These are phyloP conservation scores for Aspergillus haitiensis DNA, from an alignment of 495 filamentous ascomycete genomes.

Conservation along the genomic window DNA sequence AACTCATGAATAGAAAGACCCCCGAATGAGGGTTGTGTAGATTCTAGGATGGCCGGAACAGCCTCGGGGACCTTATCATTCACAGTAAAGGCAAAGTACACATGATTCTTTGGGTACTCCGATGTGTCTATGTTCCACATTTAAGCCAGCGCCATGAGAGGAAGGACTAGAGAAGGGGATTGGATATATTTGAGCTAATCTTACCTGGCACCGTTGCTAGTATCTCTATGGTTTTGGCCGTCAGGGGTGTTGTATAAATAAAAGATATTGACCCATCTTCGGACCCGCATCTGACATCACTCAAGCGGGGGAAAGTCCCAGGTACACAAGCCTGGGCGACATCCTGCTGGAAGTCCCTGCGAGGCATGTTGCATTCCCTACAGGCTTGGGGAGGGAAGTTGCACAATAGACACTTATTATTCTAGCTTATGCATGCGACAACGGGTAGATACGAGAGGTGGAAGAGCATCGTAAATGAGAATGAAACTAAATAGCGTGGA, in stretches of 20 bases:
- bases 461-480: too few species aligned
- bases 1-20: slow-evolving; percentile 34
- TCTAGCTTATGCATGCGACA: too few species aligned
- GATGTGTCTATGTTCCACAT: slow-evolving; percentile 47
- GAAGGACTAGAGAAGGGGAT: not conserved
- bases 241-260: slow-evolving; percentile 36
- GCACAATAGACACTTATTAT: not conserved
- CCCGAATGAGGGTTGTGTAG: slow-evolving; percentile 30
- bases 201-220: slow-evolving; percentile 57
- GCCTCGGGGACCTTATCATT: slow-evolving; percentile 47
- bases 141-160: slow-evolving; percentile 4
- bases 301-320: slow-evolving; percentile 39
- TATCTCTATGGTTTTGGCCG: slow-evolving; percentile 42
- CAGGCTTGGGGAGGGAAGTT: not conserved
- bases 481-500: too few species aligned
- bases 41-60: slow-evolving; percentile 50
- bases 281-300: slow-evolving; percentile 53
- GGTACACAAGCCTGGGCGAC: slow-evolving; percentile 41
- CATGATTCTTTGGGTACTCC: slow-evolving; percentile 65
- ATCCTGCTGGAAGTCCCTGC: slow-evolving; percentile 34
- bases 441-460: too few species aligned
- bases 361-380: slow-evolving; percentile 14
- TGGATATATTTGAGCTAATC: slow-evolving; percentile 14
- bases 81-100: slow-evolving; percentile 59
- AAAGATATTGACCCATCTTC: slow-evolving; percentile 66